Evolutionary conservation across 2,329 filamentous ascomycete genomes (phyloP).

Genomic region (Neofusicoccum laricinum): DNA sequence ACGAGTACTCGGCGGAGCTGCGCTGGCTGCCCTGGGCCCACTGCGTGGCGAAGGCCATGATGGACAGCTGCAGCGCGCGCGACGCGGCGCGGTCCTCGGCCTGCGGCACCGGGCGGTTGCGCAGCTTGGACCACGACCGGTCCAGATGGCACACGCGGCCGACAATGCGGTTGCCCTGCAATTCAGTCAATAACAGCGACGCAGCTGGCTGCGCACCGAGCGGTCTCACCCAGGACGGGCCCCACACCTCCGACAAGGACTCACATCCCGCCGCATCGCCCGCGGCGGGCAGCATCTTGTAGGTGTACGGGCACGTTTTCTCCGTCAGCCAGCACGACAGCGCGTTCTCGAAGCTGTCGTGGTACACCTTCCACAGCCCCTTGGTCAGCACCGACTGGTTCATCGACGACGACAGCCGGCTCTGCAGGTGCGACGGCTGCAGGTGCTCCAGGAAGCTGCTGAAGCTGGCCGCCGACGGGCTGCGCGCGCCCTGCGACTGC

Average conservation of each 20-base stretch:
- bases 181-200: not conserved
- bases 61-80: conserved; percentile 47
- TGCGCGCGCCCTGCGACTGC: not conserved
- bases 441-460: conserved; percentile 3
- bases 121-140: conserved; percentile 39
- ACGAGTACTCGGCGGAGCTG: conserved; percentile 29
- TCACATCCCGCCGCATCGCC: conserved; percentile 21
- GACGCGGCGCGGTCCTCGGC: conserved; percentile 45
- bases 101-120: conserved; percentile 41
- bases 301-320: conserved; percentile 51
- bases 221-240: conserved; percentile 39
- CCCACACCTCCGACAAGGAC: conserved; percentile 32
- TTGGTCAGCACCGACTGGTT: conserved; percentile 43
- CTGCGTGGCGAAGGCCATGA: conserved; percentile 54
- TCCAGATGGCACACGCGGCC: conserved; percentile 50
- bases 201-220: not conserved
- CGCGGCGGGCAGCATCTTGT: conserved; percentile 15
- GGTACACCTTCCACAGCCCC: conserved; percentile 50
- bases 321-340: conserved; percentile 56
- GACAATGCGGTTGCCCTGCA: conserved; percentile 46
- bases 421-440: not conserved
- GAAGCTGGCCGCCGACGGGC: not conserved
- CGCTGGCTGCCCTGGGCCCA: conserved; percentile 38
- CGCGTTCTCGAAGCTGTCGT: conserved; percentile 54
- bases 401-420: conserved; percentile 32